A percentile compares a stretch with the other conserved stretches of the same genome.
These are phyloP conservation scores for Verbascum thapsus DNA, from an alignment of 257 asterid genomes.

Conservation along the genomic window DNA sequence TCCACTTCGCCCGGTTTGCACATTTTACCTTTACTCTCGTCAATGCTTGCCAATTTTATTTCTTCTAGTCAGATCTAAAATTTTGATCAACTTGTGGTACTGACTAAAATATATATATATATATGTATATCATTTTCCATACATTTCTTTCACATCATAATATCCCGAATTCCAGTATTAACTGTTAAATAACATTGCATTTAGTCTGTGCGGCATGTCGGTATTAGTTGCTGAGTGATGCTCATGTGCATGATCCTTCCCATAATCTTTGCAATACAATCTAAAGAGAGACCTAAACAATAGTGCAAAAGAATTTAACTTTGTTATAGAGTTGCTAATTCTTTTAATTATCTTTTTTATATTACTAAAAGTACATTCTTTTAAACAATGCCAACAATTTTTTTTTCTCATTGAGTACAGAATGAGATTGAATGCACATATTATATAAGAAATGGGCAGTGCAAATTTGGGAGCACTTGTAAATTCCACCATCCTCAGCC, in stretches of 20 bases:
- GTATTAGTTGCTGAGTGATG: conserved; percentile 22
- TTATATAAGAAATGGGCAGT: conserved; percentile 86
- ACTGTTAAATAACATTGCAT: conserved; percentile 12
- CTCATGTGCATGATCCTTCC: conserved; percentile 18
- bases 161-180: conserved; percentile 2
- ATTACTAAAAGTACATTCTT: conserved; percentile 11
- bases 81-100: conserved; percentile 9
- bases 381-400: neutral
- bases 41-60: conserved; percentile 22
- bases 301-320: conserved; percentile 15
- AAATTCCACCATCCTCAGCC: conserved; percentile 97
- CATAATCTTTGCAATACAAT: conserved; percentile 2
- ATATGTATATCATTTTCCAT: conserved; percentile 13
- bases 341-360: conserved; percentile 15
- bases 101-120: neutral
- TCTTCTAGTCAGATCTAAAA: conserved; percentile 7
- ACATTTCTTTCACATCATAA: neutral
- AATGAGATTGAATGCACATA: conserved; percentile 85
- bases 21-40: conserved; percentile 25
- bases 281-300: conserved; percentile 16
- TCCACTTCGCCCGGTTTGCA: conserved; percentile 87
- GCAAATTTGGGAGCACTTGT: conserved; percentile 97
- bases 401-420: conserved; percentile 42
- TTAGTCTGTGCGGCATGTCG: neutral
- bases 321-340: conserved; percentile 11